phyloP scores from a whole-genome alignment of 257 asterid species.

The Solanum bulbocastanum region DNA sequence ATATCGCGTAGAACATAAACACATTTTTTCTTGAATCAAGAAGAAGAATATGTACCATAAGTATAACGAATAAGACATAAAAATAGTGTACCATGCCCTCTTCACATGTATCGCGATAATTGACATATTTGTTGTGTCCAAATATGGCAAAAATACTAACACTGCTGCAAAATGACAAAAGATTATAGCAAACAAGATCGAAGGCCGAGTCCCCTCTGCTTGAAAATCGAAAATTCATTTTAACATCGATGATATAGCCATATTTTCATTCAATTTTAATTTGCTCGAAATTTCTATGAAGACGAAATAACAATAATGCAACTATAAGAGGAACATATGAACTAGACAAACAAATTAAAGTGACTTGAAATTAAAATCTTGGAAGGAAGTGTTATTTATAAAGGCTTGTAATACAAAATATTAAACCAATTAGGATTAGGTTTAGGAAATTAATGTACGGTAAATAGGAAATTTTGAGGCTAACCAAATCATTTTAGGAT shows the following conservation, averaged over 20 bases:
- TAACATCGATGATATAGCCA: not conserved
- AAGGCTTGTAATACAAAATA: not conserved
- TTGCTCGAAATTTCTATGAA: not conserved
- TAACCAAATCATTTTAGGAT: not conserved
- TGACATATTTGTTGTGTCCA: not conserved
- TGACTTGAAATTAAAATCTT: accelerated
- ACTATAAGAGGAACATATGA: not conserved
- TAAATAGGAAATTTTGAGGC: not conserved
- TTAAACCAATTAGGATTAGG: not conserved
- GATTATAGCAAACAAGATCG: not conserved
- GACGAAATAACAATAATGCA: not conserved
- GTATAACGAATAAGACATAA: not conserved
- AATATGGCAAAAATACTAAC: not conserved
- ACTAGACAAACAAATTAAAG: not conserved
- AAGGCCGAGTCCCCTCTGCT: not conserved
- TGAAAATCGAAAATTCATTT: not conserved
- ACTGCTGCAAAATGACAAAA: not conserved
- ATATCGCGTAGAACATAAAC: not conserved
- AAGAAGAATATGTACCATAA: not conserved
- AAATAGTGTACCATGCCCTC: not conserved
- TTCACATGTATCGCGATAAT: not conserved
- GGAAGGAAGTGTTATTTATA: not conserved
- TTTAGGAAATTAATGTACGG: not conserved
- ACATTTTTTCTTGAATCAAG: not conserved
- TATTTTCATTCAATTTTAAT: not conserved